A percentile compares a stretch with the other conserved stretches of the same genome.
Conservation (phyloP, 345 rosid species). For the Eucalyptus viminalis region DNA sequence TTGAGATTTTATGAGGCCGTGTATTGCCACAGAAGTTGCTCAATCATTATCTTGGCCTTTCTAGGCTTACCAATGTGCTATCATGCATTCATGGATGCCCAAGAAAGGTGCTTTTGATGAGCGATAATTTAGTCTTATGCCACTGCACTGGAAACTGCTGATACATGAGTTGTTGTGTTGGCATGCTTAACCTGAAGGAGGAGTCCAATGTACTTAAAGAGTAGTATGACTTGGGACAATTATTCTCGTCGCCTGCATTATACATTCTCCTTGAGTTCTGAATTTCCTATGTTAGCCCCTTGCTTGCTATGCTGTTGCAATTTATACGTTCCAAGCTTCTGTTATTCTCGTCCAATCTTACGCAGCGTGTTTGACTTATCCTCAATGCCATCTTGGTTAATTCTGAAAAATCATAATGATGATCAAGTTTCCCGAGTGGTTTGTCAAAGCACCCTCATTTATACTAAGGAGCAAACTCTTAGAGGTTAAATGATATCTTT, state of each 20-base stretch:
- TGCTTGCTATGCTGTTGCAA: neutral
- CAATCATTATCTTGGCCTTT: neutral
- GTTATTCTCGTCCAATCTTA: neutral
- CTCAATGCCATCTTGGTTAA: neutral
- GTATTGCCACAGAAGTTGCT: neutral
- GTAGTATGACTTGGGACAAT: neutral
- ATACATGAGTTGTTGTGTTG: neutral
- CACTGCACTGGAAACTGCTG: neutral
- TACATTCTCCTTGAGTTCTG: neutral
- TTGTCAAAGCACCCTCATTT: neutral
- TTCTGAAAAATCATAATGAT: neutral
- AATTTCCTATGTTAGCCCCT: neutral
- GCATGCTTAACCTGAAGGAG: neutral
- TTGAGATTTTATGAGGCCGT: neutral
- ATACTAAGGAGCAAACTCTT: neutral
- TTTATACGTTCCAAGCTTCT: neutral
- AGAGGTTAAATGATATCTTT: neutral
- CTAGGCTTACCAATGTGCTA: neutral
- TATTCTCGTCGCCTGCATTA: neutral
- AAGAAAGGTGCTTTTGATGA: neutral
- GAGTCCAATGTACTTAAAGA: neutral
- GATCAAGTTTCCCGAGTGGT: neutral
- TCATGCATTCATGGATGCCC: neutral
- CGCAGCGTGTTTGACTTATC: neutral
- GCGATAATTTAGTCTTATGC: neutral